Evolutionary conservation across 768 basidiomycete species (phyloP).

Genomic region (Russula lepida): DNA sequence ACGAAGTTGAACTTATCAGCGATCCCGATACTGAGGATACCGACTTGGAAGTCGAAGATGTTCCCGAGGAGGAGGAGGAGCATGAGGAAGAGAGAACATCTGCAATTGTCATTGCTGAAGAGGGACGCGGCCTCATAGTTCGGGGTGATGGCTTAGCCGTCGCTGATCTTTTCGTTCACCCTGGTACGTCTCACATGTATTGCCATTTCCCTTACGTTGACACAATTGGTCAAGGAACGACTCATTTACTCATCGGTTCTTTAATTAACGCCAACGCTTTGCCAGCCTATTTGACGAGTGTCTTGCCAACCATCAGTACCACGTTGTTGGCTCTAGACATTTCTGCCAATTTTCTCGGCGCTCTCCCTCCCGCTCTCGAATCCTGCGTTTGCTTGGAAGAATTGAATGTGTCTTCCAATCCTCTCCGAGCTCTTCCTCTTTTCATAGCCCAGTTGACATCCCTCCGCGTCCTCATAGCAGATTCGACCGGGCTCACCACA

Average conservation of each 20-base stretch:
- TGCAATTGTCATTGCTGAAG: slow-evolving; percentile 71
- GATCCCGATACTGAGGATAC: slow-evolving; percentile 44
- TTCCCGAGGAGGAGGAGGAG: slow-evolving; percentile 36
- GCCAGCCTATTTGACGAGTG: slow-evolving; percentile 60
- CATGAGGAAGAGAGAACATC: slow-evolving; percentile 65
- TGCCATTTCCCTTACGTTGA: not conserved
- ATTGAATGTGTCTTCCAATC: slow-evolving; percentile 87
- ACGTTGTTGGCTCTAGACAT: slow-evolving; percentile 91
- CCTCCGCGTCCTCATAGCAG: slow-evolving; percentile 87
- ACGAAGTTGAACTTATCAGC: slow-evolving; percentile 52
- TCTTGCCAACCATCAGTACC: slow-evolving; percentile 62
- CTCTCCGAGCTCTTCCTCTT: slow-evolving; percentile 81
- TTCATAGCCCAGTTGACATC: slow-evolving; percentile 72
- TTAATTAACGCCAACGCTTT: slow-evolving; percentile 71
- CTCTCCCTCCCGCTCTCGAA: slow-evolving; percentile 77
- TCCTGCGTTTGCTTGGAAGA: slow-evolving; percentile 81
- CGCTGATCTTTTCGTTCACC: slow-evolving; percentile 52
- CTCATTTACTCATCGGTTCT: slow-evolving; percentile 86
- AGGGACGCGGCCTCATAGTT: slow-evolving; percentile 78
- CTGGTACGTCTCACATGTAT: slow-evolving; percentile 45
- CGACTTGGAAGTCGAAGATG: slow-evolving; percentile 36
- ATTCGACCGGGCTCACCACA: slow-evolving; percentile 72
- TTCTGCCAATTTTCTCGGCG: slow-evolving; percentile 77
- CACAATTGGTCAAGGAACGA: slow-evolving; percentile 54
- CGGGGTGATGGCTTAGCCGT: slow-evolving; percentile 57